Evolutionary conservation across 179 eudicot genomes (phyloP).

Genomic region (Carnegiea gigantea): DNA sequence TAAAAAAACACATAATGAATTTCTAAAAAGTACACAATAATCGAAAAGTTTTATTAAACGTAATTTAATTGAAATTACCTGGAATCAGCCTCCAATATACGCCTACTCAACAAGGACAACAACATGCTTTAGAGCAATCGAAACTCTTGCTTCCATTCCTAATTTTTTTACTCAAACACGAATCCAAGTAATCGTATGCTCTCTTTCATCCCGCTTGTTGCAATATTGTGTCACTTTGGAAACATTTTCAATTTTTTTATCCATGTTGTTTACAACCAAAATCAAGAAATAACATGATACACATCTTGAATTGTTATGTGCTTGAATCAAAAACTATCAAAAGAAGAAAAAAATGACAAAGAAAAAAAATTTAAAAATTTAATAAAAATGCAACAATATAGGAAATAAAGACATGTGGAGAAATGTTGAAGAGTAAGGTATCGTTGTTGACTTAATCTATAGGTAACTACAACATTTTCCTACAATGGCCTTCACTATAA

Average conservation of each 20-base stretch:
- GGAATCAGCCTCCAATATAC: slow-evolving; percentile 76
- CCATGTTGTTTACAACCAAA: not conserved
- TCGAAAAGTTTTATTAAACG: not conserved
- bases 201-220: not conserved
- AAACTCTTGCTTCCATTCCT: slow-evolving; percentile 52
- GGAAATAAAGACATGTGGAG: slow-evolving; percentile 7
- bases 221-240: not conserved
- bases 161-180: slow-evolving; percentile 1
- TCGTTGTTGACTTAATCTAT: not conserved
- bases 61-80: slow-evolving; percentile 41
- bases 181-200: not conserved
- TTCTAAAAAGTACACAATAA: too few relatives aligned
- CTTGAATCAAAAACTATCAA: not conserved
- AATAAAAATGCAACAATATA: slow-evolving; percentile 2
- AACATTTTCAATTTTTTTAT: not conserved
- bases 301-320: not conserved
- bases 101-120: slow-evolving; percentile 91
- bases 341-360: not conserved
- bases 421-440: not conserved
- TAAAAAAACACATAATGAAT: too few relatives aligned
- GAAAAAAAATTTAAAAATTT: not conserved
- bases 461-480: not conserved
- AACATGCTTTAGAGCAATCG: slow-evolving; percentile 61
- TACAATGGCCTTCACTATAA: not conserved
- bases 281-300: not conserved